phyloP scores from a whole-genome alignment of 1,139 yeast genomes.

The Insectozyma bohioensis region DNA sequence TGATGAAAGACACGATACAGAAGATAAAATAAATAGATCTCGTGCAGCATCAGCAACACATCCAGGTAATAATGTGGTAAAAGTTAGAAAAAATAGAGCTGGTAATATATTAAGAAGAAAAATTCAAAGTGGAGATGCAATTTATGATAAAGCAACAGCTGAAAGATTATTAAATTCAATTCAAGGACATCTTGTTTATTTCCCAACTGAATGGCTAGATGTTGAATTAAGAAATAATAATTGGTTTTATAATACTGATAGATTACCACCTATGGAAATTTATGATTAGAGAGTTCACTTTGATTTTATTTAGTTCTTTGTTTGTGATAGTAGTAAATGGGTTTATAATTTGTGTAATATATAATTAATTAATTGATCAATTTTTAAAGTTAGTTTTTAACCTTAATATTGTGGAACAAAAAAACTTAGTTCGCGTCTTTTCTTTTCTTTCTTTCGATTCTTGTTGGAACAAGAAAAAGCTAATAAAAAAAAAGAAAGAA shows the following conservation, averaged over 20 bases:
- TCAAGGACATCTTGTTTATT: conserved; percentile 86
- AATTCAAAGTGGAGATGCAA: conserved; percentile 38
- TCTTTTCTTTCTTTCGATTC: too few species aligned
- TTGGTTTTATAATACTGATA: conserved; percentile 93
- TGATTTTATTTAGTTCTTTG: too few species aligned
- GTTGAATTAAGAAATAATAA: conserved; percentile 86
- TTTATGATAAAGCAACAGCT: conserved; percentile 76
- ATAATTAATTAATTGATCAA: too few species aligned
- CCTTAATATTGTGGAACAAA: too few species aligned
- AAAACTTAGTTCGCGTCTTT: too few species aligned
- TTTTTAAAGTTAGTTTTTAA: too few species aligned
- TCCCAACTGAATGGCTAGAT: conserved; percentile 89
- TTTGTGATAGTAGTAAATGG: too few species aligned
- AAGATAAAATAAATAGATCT: background rate
- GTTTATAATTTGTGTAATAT: too few species aligned
- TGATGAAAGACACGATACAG: conserved; percentile 2
- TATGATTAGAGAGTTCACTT: conserved; percentile 53
- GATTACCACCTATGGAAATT: conserved; percentile 93
- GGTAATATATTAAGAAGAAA: conserved; percentile 35
- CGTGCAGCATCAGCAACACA: background rate
- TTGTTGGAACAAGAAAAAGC: background rate
- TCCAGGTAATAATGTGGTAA: background rate
- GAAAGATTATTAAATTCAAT: conserved; percentile 69
- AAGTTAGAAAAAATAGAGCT: conserved; percentile 27
- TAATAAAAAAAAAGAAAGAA: background rate